Evolutionary conservation across 768 basidiomycete genomes (phyloP), one percentile per base, ranked within the genome.

Genomic region (Tulasnella sp.): DNA sequence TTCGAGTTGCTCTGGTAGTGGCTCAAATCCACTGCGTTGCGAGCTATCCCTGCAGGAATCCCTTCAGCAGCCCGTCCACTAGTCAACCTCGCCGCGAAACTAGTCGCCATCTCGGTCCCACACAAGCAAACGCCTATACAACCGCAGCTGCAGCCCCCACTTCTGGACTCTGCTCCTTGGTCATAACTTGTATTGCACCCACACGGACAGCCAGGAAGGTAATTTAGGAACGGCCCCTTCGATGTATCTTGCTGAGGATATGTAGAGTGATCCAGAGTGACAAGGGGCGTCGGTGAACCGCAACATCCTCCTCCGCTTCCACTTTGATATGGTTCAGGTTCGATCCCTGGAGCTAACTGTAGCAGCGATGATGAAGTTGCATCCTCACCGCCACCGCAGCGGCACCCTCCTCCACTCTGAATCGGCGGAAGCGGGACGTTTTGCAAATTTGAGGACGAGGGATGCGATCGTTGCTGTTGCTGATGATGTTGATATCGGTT

Each of bases 401-500:
- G 27, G 21, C 56, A 59, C 1, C 46, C 56, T 27, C 56, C 45
- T 1, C 45, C 45, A n/a, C n/a, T n/a, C n/a, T n/a, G n/a, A n/a
- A n/a, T n/a, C 15, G 25, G n/a, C 19, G 56, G 56, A 17, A 59
- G 46, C 30, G 56, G 49, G 30, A 49, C 21, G 12, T 30, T 59
- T 22, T 19, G 17, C 22, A 59, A 22, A 17, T 30, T 15, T 22
- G 34, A 31, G 12, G 53, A 55, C 21, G 53, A 45, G 1, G 56
- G 45, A 8, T 49, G n/a, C 5, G 56, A 59, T 24, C 48, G 45
- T 29, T 42, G 46, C n/a, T 38, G 34, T 15, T 38, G 34, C 15
- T 38, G 34, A 5, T 48, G 56, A 17, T 59, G 56, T 49, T 59
- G 56, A 24, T 59, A 59, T 30, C 49, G 48, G 21, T 59, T 45